These are phyloP conservation scores for Pleurotus pulmonarius DNA, from an alignment of 768 basidiomycete genomes.

Conservation along the genomic window DNA sequence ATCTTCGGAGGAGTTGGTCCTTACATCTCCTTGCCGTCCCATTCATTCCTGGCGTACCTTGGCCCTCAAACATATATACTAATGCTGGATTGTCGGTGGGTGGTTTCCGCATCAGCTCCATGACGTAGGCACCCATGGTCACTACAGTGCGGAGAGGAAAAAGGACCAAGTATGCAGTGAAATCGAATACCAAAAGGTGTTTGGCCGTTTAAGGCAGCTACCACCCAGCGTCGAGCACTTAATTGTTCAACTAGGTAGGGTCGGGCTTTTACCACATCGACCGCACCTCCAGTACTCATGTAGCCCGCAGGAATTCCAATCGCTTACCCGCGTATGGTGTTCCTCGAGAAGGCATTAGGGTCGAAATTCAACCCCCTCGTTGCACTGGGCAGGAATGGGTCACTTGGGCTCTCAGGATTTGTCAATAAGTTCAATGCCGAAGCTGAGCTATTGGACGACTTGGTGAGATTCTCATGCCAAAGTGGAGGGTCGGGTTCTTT, in stretches of 20 bases:
- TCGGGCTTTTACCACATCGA: neutral
- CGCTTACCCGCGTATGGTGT: conserved; percentile 92
- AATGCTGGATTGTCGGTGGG: conserved; percentile 78
- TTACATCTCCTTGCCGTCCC: conserved; percentile 76
- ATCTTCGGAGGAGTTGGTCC: conserved; percentile 76
- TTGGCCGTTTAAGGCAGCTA: conserved; percentile 55
- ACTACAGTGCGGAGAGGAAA: conserved; percentile 62
- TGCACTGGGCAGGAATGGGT: conserved; percentile 64
- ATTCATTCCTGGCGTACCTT: conserved; percentile 77
- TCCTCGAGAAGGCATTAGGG: conserved; percentile 75
- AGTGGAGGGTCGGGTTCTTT: neutral
- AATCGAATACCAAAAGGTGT: conserved; percentile 69
- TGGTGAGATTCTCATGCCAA: conserved; percentile 39
- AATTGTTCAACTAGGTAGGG: conserved; percentile 71
- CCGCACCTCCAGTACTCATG: neutral
- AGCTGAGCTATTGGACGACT: conserved; percentile 90
- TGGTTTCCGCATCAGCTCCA: conserved; percentile 11
- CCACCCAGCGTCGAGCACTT: conserved; percentile 77
- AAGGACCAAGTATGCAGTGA: conserved; percentile 78
- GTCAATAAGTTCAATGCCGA: conserved; percentile 91
- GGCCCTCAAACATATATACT: conserved; percentile 77
- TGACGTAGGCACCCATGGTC: neutral
- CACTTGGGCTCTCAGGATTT: conserved; percentile 69
- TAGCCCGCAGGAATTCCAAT: conserved; percentile 60
- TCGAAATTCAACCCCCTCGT: conserved; percentile 84